Percentiles rank a stretch among this genome's conserved stretches.
Evolutionary conservation across 805 yeast species (phyloP).

Genomic region (Tetrapisispora nanseiensis): DNA sequence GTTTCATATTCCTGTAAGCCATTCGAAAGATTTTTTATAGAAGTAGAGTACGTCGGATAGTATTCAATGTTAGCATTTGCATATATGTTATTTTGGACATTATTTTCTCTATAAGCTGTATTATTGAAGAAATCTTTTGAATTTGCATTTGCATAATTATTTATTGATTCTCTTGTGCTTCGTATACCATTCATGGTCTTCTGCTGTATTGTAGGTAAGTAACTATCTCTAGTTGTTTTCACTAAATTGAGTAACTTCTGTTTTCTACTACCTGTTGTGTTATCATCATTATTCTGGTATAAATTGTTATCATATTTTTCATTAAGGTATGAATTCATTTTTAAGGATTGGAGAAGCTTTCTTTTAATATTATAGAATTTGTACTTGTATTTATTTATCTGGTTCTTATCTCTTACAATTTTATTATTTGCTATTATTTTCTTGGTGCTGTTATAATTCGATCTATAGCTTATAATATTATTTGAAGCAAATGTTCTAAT

Average conservation of each 20-base stretch:
- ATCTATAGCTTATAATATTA: background rate
- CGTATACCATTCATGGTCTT: conserved; percentile 37
- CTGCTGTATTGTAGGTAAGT: conserved; percentile 46
- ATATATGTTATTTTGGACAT: conserved; percentile 28
- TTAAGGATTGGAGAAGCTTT: background rate
- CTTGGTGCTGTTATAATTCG: background rate
- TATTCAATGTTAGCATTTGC: conserved; percentile 50
- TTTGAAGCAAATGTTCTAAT: background rate
- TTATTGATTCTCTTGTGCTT: conserved; percentile 6
- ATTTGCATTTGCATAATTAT: background rate
- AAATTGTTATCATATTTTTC: background rate
- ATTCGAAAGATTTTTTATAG: background rate
- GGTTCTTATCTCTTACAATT: background rate
- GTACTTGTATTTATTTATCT: background rate
- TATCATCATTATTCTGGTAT: background rate
- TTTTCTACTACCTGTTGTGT: conserved; percentile 24
- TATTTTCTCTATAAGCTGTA: background rate
- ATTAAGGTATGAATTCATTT: background rate
- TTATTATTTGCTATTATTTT: background rate
- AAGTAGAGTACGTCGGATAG: conserved; percentile 47
- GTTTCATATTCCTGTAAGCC: conserved; percentile 33
- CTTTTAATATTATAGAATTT: background rate
- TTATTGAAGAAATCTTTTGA: background rate
- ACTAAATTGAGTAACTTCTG: conserved; percentile 43
- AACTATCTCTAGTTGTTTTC: conserved; percentile 45